Percentiles rank a stretch among this genome's conserved stretches.
These are phyloP conservation scores for Tetrapisispora namnaoensis DNA, from an alignment of 805 yeast genomes.

Conservation along the genomic window DNA sequence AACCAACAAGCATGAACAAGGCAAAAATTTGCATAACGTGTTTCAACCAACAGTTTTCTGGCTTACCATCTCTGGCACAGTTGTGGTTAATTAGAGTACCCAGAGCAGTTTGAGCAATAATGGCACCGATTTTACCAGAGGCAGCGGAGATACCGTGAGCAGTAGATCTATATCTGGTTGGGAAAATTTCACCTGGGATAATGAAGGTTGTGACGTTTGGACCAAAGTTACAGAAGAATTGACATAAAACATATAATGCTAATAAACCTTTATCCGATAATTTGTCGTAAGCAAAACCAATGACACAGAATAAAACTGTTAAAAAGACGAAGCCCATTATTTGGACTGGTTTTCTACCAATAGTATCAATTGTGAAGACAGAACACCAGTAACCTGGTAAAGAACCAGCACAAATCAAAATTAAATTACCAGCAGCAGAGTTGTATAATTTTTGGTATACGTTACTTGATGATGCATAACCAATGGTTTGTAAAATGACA, in stretches of 20 bases:
- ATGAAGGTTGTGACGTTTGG: slow-evolving; percentile 89
- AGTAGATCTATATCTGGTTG: slow-evolving; percentile 91
- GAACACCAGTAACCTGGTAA: slow-evolving; percentile 90
- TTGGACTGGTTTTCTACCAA: slow-evolving; percentile 85
- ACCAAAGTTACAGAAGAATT: slow-evolving; percentile 86
- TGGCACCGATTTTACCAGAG: slow-evolving; percentile 85
- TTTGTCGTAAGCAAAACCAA: slow-evolving; percentile 78
- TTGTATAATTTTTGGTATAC: slow-evolving; percentile 64
- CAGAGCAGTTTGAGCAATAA: slow-evolving; percentile 77
- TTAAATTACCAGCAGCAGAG: slow-evolving; percentile 85
- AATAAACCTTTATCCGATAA: slow-evolving; percentile 56
- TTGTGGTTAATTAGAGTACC: slow-evolving; percentile 77
- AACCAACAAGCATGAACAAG: slow-evolving; percentile 79
- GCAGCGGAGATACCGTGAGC: slow-evolving; percentile 96
- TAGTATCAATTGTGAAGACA: slow-evolving; percentile 65
- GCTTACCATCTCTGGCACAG: slow-evolving; percentile 47
- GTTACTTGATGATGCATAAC: slow-evolving; percentile 64
- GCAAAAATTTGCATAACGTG: slow-evolving; percentile 94
- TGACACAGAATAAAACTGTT: slow-evolving; percentile 62
- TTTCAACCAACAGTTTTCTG: slow-evolving; percentile 66
- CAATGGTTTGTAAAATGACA: slow-evolving; percentile 69
- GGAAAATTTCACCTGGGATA: slow-evolving; percentile 86
- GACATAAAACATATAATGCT: slow-evolving; percentile 69
- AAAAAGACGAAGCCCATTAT: slow-evolving; percentile 62
- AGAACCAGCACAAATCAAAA: slow-evolving; percentile 88